Conservation (phyloP, 805 yeast species). For the Tetrapisispora pingtungensis region DNA sequence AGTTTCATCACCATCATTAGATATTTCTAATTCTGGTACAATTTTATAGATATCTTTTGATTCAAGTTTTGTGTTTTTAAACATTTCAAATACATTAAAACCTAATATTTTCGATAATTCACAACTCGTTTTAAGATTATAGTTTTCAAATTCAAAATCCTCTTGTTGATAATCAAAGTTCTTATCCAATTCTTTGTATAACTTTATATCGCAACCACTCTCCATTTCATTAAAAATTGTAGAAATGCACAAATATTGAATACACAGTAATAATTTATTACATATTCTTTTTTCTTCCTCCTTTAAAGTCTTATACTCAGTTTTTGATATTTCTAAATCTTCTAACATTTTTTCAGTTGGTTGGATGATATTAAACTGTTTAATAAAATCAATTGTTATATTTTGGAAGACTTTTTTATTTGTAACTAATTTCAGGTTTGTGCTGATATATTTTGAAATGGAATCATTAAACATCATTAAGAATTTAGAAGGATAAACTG, state of each 20-base stretch:
- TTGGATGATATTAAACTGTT: constrained; percentile 43
- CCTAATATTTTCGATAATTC: constrained; percentile 54
- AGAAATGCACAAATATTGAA: constrained; percentile 51
- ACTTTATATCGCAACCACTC: neutral
- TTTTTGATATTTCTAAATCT: constrained; percentile 12
- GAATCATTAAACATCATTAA: constrained; percentile 58
- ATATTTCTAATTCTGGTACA: constrained; percentile 3
- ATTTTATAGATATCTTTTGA: constrained; percentile 35
- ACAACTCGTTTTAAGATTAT: constrained; percentile 24
- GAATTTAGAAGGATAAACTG: constrained; percentile 72
- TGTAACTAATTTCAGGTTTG: constrained; percentile 29
- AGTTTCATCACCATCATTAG: neutral
- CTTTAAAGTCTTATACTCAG: constrained; percentile 32
- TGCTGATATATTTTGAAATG: constrained; percentile 41
- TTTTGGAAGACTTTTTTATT: constrained; percentile 37
- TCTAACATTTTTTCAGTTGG: constrained; percentile 28
- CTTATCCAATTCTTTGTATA: neutral
- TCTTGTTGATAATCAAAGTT: neutral
- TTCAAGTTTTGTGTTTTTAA: constrained; percentile 30
- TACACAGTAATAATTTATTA: constrained; percentile 42
- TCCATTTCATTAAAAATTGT: constrained; percentile 17
- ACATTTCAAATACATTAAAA: constrained; percentile 37
- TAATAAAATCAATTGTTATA: constrained; percentile 48
- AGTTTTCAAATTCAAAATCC: neutral
- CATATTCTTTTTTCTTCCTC: constrained; percentile 47